Evolutionary conservation across 2,329 filamentous ascomycete genomes (phyloP), one percentile per base, ranked within the genome.

Genomic region (Thelonectria blattea): DNA sequence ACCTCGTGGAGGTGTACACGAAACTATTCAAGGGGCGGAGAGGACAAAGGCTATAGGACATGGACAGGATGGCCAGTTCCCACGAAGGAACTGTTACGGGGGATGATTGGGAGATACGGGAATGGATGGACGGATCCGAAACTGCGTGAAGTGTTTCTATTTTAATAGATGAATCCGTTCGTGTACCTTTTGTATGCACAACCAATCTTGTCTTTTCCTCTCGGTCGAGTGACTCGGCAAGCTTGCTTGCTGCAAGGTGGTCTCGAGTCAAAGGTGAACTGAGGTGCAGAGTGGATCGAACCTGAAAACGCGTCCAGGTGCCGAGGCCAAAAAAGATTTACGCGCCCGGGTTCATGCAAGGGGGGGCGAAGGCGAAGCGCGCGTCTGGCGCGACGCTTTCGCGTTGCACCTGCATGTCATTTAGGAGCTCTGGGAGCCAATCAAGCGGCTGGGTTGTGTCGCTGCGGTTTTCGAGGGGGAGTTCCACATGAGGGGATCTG

Each of bases 341-440:
- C 69, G 69, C 69, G 69, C 67, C 52, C 22, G 22, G 17, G 56
- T 11, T 18, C 53, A 57, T 18, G 49, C 22, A 58, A 58, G 42
- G n/a, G n/a, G n/a, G n/a, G n/a, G n/a, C n/a, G n/a, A 58, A 58
- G 41, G 49, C 22, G 58, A 58, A 45, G 41, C 22, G 45, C 52
- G 62, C 65, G 68, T 67, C 58, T 43, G 10, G 34, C 66, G 66
- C 63, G 67, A 64, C 48, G 12, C 57, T 66, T 68, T 70, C 69
- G 69, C 61, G 69, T 58, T 24, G 49, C 52, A 54, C 59, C 27
- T 39, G 43, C 61, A 52, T 50, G 39, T 58, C 43, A 65, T 63
- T 60, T 52, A 63, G 5, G 62, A 49, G 43, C 18, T 20, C 32
- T 39, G 12, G 46, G 22, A 50, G 47, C 69, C 69, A 71, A 71